Conservation (phyloP, 2,329 filamentous ascomycete species). For the Scleromitrula shiraiana region DNA sequence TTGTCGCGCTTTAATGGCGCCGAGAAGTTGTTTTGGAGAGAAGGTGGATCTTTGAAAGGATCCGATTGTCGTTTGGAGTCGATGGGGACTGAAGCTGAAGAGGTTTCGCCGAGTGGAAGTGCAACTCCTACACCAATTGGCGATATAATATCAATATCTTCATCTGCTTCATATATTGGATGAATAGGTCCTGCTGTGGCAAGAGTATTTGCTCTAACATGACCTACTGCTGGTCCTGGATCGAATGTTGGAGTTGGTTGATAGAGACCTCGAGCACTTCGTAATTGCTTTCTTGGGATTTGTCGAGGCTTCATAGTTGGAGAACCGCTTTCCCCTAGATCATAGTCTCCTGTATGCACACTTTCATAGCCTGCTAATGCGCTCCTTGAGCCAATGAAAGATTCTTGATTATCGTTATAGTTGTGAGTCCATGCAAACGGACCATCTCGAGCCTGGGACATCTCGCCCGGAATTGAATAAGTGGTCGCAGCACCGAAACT, state of each 20-base stretch:
- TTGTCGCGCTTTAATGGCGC: constrained; percentile 7
- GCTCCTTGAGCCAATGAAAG: constrained; percentile 23
- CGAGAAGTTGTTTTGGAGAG: constrained; percentile 9
- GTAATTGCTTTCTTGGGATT: constrained; percentile 32
- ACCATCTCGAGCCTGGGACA: constrained; percentile 15
- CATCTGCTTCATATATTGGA: constrained; percentile 56
- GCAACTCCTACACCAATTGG: constrained; percentile 19
- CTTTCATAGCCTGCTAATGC: constrained; percentile 22
- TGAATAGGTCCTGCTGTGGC: constrained; percentile 47
- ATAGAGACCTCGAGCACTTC: constrained; percentile 30
- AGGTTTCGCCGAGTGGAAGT: constrained; percentile 13
- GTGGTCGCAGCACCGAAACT: constrained; percentile 30
- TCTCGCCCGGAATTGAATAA: constrained; percentile 17
- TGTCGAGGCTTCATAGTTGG: constrained; percentile 16
- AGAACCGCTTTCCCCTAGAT: constrained; percentile 13
- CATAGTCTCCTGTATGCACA: constrained; percentile 17
- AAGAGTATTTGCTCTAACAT: constrained; percentile 37
- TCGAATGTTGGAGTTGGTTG: constrained; percentile 38
- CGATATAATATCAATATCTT: constrained; percentile 28
- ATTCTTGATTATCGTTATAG: constrained; percentile 11
- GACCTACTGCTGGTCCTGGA: constrained; percentile 19
- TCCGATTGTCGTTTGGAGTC: constrained; percentile 20
- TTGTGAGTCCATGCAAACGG: constrained; percentile 22
- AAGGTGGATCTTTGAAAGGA: constrained; percentile 25
- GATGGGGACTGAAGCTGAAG: constrained; percentile 6